Base-by-base conservation (phyloP, 352 stramenopile genomes). In the Phytophthora citrophthora region DNA sequence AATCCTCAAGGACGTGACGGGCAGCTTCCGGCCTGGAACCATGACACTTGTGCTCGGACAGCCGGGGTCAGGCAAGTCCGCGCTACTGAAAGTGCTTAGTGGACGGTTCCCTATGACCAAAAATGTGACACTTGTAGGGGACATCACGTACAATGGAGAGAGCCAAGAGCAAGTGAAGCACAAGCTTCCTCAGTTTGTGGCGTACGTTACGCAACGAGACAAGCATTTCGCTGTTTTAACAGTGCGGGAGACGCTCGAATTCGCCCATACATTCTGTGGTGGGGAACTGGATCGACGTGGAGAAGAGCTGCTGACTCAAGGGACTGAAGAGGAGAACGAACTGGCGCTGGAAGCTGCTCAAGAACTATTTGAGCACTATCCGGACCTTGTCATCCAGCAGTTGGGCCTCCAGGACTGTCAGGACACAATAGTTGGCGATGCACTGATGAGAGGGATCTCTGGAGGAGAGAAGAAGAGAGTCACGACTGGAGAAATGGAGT, bases 401-500 rank as follows among this genome's bases (percentile, higher is more conserved):
- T 41, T 83, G n/a, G 73, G 79, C 47, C 66, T 88, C 15, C 61
- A 67, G 18, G 59, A 75, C 15, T 77, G 70, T 29, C 64, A 77
- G 31, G 36, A 87, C 49, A 88, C 79, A 13, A 83, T 88, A 46
- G 68, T 88, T 1, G 79, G 79, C 2, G 62, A 88, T 43, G 52
- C 61, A 6, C 49, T 88, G 11, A 54, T 72, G 38, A 59, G 79
- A 32, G 79, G 79, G 26, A 72, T 88, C 47, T 86, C 74, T 16
- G 53, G 66, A 38, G 66, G 66, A 0, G 61, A 75, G 55, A 72
- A 80, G 20, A 90, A 90, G 63, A 75, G 86, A 27, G 83, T 93
- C 40, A 61, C 53, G 31, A 61, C 40, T 26, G 53, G 53, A 11
- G 53, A 61, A 16, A 98, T 98, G 82, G 70, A 95, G 49, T 83